Evolutionary conservation across 192 early-diverging fungal species (phyloP).

Genomic region (Piromyces finnis): DNA sequence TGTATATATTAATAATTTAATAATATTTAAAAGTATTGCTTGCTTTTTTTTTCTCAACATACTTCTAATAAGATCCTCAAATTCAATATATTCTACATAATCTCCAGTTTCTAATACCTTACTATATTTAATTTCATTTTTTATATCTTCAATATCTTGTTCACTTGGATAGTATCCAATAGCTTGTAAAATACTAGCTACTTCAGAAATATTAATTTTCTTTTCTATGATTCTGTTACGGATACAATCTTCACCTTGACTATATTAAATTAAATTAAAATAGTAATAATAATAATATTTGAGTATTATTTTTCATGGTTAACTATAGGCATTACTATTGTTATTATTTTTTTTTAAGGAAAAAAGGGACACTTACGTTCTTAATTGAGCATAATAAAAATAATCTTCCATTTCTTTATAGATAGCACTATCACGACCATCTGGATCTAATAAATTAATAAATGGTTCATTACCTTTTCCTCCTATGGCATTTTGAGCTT

Average conservation of each 20-base stretch:
- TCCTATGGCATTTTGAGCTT: constrained; percentile 16
- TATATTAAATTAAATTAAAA: too few species aligned
- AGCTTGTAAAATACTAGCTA: constrained; percentile 34
- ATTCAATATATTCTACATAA: constrained; percentile 13
- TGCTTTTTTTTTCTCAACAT: too few species aligned
- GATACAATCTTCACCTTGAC: constrained; percentile 31
- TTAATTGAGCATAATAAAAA: constrained; percentile 39
- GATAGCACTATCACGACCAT: constrained; percentile 11
- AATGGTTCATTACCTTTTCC: constrained; percentile 27
- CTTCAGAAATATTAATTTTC: constrained; percentile 15
- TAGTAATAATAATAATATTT: too few species aligned
- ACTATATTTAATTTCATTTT: constrained; percentile 35
- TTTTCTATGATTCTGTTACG: constrained; percentile 13
- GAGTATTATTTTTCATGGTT: too few species aligned
- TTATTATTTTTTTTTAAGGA: too few species aligned
- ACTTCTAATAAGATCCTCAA: constrained; percentile 32
- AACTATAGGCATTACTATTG: too few species aligned
- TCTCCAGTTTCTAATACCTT: constrained; percentile 8
- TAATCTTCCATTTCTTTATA: constrained; percentile 45
- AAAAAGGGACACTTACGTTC: constrained; percentile 11
- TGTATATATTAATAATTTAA: too few species aligned
- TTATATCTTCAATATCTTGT: constrained; percentile 33
- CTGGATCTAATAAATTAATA: constrained; percentile 23
- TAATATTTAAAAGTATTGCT: too few species aligned
- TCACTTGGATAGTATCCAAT: constrained; percentile 35